phyloP scores from a whole-genome alignment of 257 asterid species.

The Henckelia pumila region DNA sequence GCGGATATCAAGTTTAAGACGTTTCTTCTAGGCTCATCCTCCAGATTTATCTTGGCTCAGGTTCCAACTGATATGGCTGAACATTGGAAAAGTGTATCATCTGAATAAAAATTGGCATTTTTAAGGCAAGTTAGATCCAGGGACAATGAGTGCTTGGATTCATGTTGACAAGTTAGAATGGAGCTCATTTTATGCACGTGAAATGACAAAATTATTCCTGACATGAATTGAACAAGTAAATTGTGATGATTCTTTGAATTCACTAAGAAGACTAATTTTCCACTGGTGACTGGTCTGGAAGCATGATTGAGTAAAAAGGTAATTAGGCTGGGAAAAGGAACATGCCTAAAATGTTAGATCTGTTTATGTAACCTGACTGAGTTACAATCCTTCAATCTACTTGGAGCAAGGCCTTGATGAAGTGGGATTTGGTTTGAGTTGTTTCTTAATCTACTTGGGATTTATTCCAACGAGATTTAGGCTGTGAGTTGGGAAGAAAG shows the following conservation, averaged over 20 bases:
- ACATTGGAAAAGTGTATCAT: background rate
- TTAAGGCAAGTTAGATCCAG: background rate
- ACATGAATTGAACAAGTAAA: background rate
- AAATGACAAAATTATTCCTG: background rate
- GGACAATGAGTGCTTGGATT: background rate
- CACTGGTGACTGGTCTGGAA: background rate
- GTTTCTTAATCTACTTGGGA: too few relatives aligned
- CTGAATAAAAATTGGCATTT: background rate
- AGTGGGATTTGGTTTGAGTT: too few relatives aligned
- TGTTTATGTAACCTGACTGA: background rate
- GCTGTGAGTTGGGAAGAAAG: too few relatives aligned
- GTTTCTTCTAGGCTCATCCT: conserved; percentile 16
- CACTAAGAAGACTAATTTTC: background rate
- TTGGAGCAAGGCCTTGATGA: too few relatives aligned
- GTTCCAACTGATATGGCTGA: background rate
- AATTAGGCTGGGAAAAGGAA: background rate
- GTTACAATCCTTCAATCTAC: background rate
- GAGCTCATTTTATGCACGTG: background rate
- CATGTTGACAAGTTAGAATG: background rate
- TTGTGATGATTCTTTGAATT: background rate
- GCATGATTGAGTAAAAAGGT: background rate
- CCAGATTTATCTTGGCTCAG: conserved; percentile 12
- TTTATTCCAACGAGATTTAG: too few relatives aligned
- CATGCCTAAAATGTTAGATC: background rate
- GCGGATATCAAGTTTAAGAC: conserved; percentile 3